phyloP scores from a whole-genome alignment of 352 stramenopile species.

The Phytophthora podocarpi region DNA sequence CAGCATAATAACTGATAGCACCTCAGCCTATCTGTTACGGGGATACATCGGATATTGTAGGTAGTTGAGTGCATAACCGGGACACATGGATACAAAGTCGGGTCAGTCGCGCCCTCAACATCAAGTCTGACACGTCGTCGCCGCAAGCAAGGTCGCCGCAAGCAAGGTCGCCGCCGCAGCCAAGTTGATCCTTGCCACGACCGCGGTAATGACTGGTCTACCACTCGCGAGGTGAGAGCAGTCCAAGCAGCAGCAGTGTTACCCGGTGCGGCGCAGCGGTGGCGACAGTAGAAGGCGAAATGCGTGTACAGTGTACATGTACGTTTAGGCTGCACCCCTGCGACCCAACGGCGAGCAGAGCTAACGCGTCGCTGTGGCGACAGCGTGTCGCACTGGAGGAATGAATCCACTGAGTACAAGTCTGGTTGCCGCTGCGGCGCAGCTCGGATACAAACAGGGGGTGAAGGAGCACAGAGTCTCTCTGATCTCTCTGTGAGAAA shows the following conservation, averaged over 20 bases:
- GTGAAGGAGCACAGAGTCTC: conserved; percentile 14
- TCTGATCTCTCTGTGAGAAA: no score
- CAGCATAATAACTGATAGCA: background rate
- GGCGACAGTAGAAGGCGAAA: background rate
- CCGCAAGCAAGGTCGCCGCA: no score
- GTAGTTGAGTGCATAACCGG: background rate
- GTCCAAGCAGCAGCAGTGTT: background rate
- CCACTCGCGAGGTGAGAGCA: no score
- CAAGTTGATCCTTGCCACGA: no score
- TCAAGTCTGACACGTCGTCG: conserved; percentile 32
- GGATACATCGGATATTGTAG: conserved; percentile 6
- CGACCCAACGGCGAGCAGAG: conserved; percentile 6
- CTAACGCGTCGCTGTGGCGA: background rate
- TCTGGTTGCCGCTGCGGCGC: background rate
- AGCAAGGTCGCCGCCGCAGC: no score
- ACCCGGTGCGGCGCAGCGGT: background rate
- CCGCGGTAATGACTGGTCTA: background rate
- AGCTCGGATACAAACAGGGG: conserved; percentile 1
- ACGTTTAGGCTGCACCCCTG: conserved; percentile 19
- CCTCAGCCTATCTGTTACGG: conserved; percentile 7
- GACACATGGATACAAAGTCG: conserved; percentile 13
- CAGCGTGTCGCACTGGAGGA: conserved; percentile 32
- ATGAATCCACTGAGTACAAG: conserved; percentile 19
- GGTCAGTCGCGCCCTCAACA: conserved; percentile 19
- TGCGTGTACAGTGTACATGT: no score